Percentiles rank a stretch among this genome's conserved stretches.
Evolutionary conservation across 345 rosid species (phyloP).

Genomic region (Geranium brycei): DNA sequence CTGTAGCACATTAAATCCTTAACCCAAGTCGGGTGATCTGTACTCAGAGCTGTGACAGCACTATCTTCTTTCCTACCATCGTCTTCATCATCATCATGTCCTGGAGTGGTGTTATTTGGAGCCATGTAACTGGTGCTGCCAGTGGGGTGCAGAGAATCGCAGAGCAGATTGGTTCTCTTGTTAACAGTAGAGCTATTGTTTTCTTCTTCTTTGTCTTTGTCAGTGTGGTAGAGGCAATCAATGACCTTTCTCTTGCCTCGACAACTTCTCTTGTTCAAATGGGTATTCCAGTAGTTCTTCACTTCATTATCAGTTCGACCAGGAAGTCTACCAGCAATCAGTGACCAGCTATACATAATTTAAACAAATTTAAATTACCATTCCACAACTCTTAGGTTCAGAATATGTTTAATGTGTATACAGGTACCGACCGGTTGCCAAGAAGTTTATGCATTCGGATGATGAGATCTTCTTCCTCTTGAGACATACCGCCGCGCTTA

Average conservation of each 20-base stretch:
- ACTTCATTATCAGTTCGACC: constrained; percentile 87
- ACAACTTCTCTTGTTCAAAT: constrained; percentile 48
- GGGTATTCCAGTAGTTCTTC: constrained; percentile 90
- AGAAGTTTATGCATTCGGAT: constrained; percentile 83
- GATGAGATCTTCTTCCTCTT: constrained; percentile 74
- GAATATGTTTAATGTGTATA: not conserved
- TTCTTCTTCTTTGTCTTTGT: constrained; percentile 1
- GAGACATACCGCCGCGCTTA: constrained; percentile 62
- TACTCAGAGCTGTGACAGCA: constrained; percentile 3
- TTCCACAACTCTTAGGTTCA: not conserved
- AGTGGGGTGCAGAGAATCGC: too few species aligned
- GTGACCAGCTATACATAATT: constrained; percentile 44
- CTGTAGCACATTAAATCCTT: constrained; percentile 24
- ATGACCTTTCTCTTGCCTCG: constrained; percentile 21
- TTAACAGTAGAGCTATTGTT: not conserved
- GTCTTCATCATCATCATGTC: not conserved
- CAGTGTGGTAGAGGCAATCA: constrained; percentile 5
- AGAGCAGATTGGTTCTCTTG: constrained; percentile 4
- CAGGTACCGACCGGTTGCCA: constrained; percentile 45
- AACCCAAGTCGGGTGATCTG: constrained; percentile 13
- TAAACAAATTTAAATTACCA: not conserved
- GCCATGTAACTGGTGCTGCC: too few species aligned
- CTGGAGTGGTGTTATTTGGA: not conserved
- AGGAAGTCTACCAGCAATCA: constrained; percentile 75
- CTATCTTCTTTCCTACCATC: constrained; percentile 10